Base-by-base conservation (phyloP, 2,329 filamentous ascomycete species). In the Endothia cerciana region DNA sequence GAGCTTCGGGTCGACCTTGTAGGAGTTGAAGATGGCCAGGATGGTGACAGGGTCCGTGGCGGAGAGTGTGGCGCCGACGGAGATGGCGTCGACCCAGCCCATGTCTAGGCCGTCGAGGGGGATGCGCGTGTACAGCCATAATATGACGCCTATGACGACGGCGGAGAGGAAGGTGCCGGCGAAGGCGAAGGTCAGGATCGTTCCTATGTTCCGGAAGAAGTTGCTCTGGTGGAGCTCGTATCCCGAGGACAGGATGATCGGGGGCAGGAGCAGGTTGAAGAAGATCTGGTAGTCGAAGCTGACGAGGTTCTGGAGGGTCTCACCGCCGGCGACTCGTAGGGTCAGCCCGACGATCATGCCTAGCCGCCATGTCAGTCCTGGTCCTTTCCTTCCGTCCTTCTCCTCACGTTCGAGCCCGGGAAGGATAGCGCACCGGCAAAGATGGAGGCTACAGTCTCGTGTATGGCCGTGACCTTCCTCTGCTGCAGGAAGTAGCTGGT, bases 261-360 rank as follows among this genome's bases (percentile, higher is more conserved):
- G 95, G 45, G 95, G 95, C n/a, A 99, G 91, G 15, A 99, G 87
- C 56, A 99, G 87, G 78, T 99, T 99, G 85, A 99, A 99, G 84
- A 99, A 99, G 83, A 98, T 97, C 76, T 98, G 94, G 77, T 97
- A 97, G 81, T 98, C 91, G 83, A 99, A 99, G 78, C 91, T 97
- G 74, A 99, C 93, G 70, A 92, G 89, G 75, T 92, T 91, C 77
- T 94, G 90, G 73, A 99, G 93, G 69, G 91, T 92, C 69, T 92
- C 90, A 70, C 91, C 90, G 62, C 91, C 89, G 53, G 89, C 92
- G 69, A 97, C 82, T 74, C 95, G 88, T 66, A 99, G 88, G 67
- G 97, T 86, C 72, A 99, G 83, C 6, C 95, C 95, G 68, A 99
- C 93, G 66, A 93, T 90, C 95, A 98, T 98, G 73, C 94, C 94